Evolutionary conservation across 306 rosid genomes (phyloP).

Genomic region (Nissolia schottii): DNA sequence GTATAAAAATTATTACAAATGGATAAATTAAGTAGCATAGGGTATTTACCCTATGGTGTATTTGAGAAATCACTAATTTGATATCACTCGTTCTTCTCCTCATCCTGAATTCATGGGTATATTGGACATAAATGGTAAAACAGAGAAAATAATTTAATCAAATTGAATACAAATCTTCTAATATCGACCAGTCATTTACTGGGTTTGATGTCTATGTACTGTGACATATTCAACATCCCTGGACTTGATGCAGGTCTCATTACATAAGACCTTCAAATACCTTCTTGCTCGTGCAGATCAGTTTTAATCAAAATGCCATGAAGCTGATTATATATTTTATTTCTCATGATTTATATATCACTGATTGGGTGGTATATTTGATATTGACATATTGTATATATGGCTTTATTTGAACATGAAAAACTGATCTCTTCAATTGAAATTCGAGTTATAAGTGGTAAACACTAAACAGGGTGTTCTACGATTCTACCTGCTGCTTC

Average conservation of each 20-base stretch:
- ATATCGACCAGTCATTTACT: neutral
- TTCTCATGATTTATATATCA: neutral
- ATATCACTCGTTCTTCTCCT: neutral
- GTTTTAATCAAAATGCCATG: neutral
- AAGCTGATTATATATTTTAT: neutral
- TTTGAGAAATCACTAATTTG: too few relatives aligned
- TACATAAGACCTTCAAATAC: neutral
- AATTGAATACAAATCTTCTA: constrained; percentile 1
- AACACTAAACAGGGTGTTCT: neutral
- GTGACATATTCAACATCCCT: neutral
- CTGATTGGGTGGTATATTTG: neutral
- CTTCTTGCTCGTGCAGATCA: neutral
- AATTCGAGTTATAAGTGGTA: neutral
- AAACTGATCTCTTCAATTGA: neutral
- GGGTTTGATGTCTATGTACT: neutral
- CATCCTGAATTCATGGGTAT: neutral
- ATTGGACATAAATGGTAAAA: neutral
- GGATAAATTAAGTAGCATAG: too few relatives aligned
- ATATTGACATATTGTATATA: neutral
- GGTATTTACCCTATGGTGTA: too few relatives aligned
- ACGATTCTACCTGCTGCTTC: constrained; percentile 6
- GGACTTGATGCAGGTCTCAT: constrained; percentile 1
- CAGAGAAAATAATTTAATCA: neutral
- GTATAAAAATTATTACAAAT: too few relatives aligned
- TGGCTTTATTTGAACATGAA: neutral